Percentiles rank a stretch among this genome's conserved stretches.
Evolutionary conservation across 768 basidiomycete genomes (phyloP).

Genomic region (Leccinum aurantiacum): DNA sequence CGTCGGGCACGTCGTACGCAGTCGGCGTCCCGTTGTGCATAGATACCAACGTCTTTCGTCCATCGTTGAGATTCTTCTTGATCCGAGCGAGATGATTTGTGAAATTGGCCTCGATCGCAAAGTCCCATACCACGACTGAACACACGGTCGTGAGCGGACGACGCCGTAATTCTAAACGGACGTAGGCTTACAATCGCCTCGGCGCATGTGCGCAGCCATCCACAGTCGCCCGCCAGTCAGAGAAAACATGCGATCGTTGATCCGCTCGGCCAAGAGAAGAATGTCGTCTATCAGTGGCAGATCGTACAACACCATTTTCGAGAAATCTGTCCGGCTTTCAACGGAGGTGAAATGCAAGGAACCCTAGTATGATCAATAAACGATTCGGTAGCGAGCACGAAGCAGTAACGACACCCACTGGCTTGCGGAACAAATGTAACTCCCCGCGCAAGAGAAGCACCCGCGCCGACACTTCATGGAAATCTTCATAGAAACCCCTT

Average conservation of each 20-base stretch:
- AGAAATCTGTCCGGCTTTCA: conserved; percentile 26
- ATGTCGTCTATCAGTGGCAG: conserved; percentile 27
- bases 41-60: conserved; percentile 17
- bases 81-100: conserved; percentile 36
- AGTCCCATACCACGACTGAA: conserved; percentile 31
- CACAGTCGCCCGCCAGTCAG: conserved; percentile 34
- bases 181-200: conserved; percentile 41
- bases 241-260: conserved; percentile 34
- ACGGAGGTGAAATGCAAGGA: conserved; percentile 34
- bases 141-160: background rate
- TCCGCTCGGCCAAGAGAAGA: conserved; percentile 29
- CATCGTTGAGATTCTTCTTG: conserved; percentile 22
- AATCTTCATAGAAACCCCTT: conserved; percentile 43
- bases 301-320: conserved; percentile 34
- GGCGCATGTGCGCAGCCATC: conserved; percentile 47
- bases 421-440: conserved; percentile 38
- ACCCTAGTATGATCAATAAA: conserved; percentile 26
- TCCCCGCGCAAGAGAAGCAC: conserved; percentile 44
- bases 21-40: conserved; percentile 21
- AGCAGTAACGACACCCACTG: conserved; percentile 25
- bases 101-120: conserved; percentile 36
- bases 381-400: background rate
- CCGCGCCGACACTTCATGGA: conserved; percentile 29
- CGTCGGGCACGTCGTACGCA: conserved; percentile 25
- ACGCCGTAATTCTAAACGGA: background rate